Evolutionary conservation across 305 asterid species (phyloP).

Genomic region (Ajuga reptans): DNA sequence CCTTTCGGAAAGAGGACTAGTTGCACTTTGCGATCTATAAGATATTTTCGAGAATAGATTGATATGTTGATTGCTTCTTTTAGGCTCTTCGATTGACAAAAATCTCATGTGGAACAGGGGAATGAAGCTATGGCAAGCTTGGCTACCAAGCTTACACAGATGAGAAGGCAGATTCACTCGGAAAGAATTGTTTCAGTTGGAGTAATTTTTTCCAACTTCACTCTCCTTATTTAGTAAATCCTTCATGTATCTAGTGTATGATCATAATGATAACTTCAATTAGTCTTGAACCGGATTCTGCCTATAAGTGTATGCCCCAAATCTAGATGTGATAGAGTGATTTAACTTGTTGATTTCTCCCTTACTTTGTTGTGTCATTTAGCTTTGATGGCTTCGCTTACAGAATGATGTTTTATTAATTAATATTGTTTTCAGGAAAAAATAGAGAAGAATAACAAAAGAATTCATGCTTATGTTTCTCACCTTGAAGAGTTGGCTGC

Average conservation of each 20-base stretch:
- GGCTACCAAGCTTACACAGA: slow-evolving; percentile 39
- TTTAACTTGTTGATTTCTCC: not conserved
- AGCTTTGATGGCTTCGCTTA: slow-evolving; percentile 11
- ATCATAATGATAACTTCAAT: not conserved
- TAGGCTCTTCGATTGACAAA: slow-evolving; percentile 30
- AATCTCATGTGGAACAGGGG: slow-evolving; percentile 36
- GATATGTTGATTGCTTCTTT: not conserved
- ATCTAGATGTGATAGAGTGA: not conserved
- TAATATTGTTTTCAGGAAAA: slow-evolving; percentile 41
- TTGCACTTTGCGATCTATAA: not conserved
- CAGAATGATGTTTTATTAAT: slow-evolving; percentile 16
- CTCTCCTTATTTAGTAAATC: not conserved
- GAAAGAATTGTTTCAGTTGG: slow-evolving; percentile 52
- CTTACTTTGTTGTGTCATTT: not conserved
- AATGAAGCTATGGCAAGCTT: slow-evolving; percentile 37
- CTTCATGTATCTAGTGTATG: not conserved
- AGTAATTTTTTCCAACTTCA: slow-evolving; percentile 32
- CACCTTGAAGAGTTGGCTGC: slow-evolving; percentile 41
- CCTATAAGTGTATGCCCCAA: not conserved
- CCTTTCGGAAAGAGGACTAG: not conserved
- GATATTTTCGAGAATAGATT: slow-evolving; percentile 3
- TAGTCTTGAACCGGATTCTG: not conserved
- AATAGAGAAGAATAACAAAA: slow-evolving; percentile 43
- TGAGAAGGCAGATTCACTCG: slow-evolving; percentile 57
- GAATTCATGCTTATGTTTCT: slow-evolving; percentile 39